Conservation (phyloP, 2,329 filamentous ascomycete species). For the Zelopaecilomyces penicillatus region DNA sequence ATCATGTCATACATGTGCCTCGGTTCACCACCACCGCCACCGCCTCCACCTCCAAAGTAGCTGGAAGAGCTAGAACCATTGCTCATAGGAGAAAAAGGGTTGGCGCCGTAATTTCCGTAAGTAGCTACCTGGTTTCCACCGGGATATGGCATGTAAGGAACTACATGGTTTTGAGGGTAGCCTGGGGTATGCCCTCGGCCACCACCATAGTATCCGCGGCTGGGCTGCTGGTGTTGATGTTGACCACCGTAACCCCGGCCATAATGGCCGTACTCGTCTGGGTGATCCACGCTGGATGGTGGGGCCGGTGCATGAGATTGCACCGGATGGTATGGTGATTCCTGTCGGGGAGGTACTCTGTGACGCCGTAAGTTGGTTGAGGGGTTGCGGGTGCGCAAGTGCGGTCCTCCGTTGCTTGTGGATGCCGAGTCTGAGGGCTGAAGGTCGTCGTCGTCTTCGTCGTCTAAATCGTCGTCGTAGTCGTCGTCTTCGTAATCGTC, state of each 20-base stretch:
- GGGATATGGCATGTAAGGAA: slow-evolving; percentile 31
- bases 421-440: slow-evolving; percentile 54
- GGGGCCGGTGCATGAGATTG: slow-evolving; percentile 33
- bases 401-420: slow-evolving; percentile 26
- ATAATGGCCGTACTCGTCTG: slow-evolving; percentile 49
- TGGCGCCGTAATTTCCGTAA: slow-evolving; percentile 29
- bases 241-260: slow-evolving; percentile 9
- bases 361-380: slow-evolving; percentile 21
- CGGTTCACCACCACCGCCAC: slow-evolving; percentile 20
- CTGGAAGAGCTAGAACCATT: slow-evolving; percentile 28
- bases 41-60: slow-evolving; percentile 24
- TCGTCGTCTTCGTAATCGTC: slow-evolving; percentile 34
- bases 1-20: slow-evolving; percentile 41
- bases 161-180: slow-evolving; percentile 43
- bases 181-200: slow-evolving; percentile 20
- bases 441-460: slow-evolving; percentile 39
- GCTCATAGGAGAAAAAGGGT: slow-evolving; percentile 37
- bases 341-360: slow-evolving; percentile 22
- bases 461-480: slow-evolving; percentile 27
- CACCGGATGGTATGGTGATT: slow-evolving; percentile 29
- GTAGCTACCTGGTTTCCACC: slow-evolving; percentile 39
- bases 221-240: slow-evolving; percentile 7
- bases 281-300: slow-evolving; percentile 55
- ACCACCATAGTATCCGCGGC: slow-evolving; percentile 20
- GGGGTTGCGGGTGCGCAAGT: slow-evolving; percentile 12